A percentile compares a stretch with the other conserved stretches of the same genome.
These are phyloP conservation scores for Monosporascus sp. DNA, from an alignment of 2,329 filamentous ascomycete genomes.

Conservation along the genomic window DNA sequence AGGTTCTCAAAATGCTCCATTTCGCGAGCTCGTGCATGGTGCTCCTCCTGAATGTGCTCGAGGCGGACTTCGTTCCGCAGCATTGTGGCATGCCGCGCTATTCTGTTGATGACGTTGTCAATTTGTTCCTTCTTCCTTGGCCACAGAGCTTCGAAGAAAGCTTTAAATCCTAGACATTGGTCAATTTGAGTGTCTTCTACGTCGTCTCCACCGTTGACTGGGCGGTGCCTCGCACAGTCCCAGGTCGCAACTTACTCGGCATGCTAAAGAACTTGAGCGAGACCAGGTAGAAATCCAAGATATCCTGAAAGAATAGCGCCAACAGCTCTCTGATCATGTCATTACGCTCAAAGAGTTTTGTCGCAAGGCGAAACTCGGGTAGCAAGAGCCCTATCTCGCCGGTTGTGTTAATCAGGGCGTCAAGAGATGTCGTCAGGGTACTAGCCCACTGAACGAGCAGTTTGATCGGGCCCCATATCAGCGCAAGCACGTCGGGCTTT, in stretches of 20 bases:
- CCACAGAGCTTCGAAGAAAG: conserved; percentile 27
- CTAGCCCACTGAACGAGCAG: conserved; percentile 19
- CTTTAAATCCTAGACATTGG: conserved; percentile 15
- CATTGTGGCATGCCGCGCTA: conserved; percentile 10
- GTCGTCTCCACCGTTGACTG: too few species aligned
- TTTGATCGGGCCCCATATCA: conserved; percentile 34
- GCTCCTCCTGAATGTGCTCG: conserved; percentile 14
- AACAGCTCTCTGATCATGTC: conserved; percentile 20
- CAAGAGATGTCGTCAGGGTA: conserved; percentile 14
- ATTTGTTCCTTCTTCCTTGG: conserved; percentile 20
- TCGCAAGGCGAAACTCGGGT: conserved; percentile 20
- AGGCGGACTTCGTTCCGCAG: conserved; percentile 12
- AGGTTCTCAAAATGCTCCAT: conserved; percentile 4
- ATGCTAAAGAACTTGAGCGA: conserved; percentile 26
- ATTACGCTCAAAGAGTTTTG: conserved; percentile 18
- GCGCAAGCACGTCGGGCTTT: conserved; percentile 27
- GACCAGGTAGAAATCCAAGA: conserved; percentile 30
- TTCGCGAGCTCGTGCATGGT: conserved; percentile 8
- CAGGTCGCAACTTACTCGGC: conserved; percentile 16
- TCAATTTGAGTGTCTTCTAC: neutral
- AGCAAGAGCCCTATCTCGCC: conserved; percentile 19
- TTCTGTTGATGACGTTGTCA: conserved; percentile 5
- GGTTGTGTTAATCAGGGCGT: conserved; percentile 19
- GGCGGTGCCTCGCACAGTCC: too few species aligned
- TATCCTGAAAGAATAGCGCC: conserved; percentile 30